phyloP scores from a whole-genome alignment of 2,329 filamentous ascomycete genomes.

The Arthrinium puccinioides region DNA sequence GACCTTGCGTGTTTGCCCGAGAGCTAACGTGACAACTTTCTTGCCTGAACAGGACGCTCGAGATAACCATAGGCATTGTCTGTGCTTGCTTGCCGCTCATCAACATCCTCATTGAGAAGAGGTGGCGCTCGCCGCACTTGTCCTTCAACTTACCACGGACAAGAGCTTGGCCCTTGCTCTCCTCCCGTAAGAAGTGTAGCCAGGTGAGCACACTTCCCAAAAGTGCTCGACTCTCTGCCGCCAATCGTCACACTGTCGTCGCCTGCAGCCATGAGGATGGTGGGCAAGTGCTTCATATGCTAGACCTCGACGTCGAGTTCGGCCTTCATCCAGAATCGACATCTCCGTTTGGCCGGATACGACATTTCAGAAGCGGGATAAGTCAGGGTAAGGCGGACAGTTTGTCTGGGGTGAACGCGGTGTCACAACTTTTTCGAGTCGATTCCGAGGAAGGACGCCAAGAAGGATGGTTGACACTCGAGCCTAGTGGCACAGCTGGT shows the following conservation, averaged over 20 bases:
- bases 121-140: background rate
- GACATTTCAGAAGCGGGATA: no score
- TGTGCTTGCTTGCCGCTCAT: conserved; percentile 19
- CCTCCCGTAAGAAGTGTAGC: background rate
- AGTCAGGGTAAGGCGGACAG: background rate
- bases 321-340: background rate
- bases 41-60: conserved; percentile 8
- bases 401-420: background rate
- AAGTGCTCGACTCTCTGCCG: background rate
- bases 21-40: background rate
- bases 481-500: no score
- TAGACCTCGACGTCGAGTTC: background rate
- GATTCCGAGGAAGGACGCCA: background rate
- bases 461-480: background rate
- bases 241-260: background rate
- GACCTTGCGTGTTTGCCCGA: background rate
- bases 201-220: background rate
- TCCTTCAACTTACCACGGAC: conserved; percentile 1
- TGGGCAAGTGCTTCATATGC: background rate
- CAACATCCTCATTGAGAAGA: conserved; percentile 12
- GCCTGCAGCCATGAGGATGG: no score
- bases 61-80: conserved; percentile 17
- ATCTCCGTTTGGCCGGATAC: background rate
- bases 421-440: background rate
- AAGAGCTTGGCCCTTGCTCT: background rate